A percentile compares a stretch with the other conserved stretches of the same genome.
These are phyloP conservation scores for Ilex paraguariensis DNA, from an alignment of 305 asterid genomes.

Conservation along the genomic window DNA sequence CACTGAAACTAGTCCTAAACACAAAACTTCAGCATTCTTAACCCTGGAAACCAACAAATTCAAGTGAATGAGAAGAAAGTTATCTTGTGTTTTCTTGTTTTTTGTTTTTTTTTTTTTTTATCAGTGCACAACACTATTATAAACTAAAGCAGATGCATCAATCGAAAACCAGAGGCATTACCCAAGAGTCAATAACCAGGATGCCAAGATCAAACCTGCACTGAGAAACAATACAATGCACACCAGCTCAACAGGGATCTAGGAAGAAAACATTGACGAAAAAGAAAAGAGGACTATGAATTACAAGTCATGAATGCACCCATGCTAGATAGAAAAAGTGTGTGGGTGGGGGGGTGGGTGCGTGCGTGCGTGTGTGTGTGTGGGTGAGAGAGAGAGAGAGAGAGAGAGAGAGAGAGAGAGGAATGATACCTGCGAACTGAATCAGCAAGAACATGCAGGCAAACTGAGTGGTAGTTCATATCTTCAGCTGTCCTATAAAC, in stretches of 20 bases:
- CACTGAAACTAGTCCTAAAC: slow-evolving; percentile 88
- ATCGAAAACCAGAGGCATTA: slow-evolving; percentile 21
- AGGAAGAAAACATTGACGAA: slow-evolving; percentile 7
- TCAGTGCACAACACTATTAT: no score
- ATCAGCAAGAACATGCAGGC: slow-evolving; percentile 95
- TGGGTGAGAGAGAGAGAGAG: neutral
- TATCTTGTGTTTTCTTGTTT: no score
- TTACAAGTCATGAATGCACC: neutral
- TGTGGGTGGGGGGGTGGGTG: neutral
- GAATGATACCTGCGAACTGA: slow-evolving; percentile 79
- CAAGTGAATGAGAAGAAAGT: no score
- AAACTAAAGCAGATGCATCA: neutral
- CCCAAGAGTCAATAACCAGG: slow-evolving; percentile 97
- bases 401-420: neutral
- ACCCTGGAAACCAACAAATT: slow-evolving; percentile 35
- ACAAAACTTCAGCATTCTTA: slow-evolving; percentile 89
- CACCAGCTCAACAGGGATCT: slow-evolving; percentile 22
- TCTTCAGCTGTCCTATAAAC: slow-evolving; percentile 94
- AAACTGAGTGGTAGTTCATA: slow-evolving; percentile 93
- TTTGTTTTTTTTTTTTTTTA: no score
- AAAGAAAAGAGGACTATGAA: slow-evolving; percentile 3
- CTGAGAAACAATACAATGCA: slow-evolving; percentile 43
- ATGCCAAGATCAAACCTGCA: slow-evolving; percentile 93
- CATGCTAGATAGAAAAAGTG: no score
- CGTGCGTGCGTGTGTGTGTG: neutral